A percentile compares a stretch with the other conserved stretches of the same genome.
Evolutionary conservation across 2,329 filamentous ascomycete species (phyloP).

Genomic region (Neocucurbitaria cava): DNA sequence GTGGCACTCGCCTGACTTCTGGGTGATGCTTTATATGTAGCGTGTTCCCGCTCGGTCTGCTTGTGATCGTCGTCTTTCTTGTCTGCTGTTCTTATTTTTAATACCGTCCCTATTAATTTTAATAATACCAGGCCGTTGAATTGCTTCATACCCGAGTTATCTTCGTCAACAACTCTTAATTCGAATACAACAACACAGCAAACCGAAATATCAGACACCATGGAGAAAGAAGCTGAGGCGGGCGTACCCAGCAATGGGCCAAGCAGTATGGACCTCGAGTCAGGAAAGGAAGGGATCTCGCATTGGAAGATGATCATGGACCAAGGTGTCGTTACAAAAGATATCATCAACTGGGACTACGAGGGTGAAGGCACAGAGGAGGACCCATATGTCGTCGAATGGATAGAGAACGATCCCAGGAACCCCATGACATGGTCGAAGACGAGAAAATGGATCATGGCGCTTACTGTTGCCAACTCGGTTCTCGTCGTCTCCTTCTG

Average conservation of each 20-base stretch:
- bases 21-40: constrained; percentile 22
- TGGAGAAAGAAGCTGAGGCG: constrained; percentile 27
- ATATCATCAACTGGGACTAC: constrained; percentile 50
- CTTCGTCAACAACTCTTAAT: background rate
- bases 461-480: constrained; percentile 50
- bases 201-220: constrained; percentile 1
- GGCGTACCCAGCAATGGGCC: constrained; percentile 17
- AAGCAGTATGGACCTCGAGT: constrained; percentile 39
- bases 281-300: constrained; percentile 42
- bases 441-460: constrained; percentile 52
- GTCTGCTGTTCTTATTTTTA: background rate
- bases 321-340: constrained; percentile 47
- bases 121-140: background rate
- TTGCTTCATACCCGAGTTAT: background rate
- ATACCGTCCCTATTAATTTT: background rate
- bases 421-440: constrained; percentile 52
- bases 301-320: constrained; percentile 47
- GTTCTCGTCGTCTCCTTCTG: constrained; percentile 54
- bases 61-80: constrained; percentile 1
- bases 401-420: constrained; percentile 55
- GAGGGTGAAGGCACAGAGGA: constrained; percentile 53
- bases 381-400: constrained; percentile 56
- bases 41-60: constrained; percentile 4
- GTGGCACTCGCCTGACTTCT: constrained; percentile 1
- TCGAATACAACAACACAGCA: constrained; percentile 2